Evolutionary conservation across 1,284 basidiomycete species (phyloP), one percentile per base, ranked within the genome.

Genomic region (Mycocalia duriaeana): DNA sequence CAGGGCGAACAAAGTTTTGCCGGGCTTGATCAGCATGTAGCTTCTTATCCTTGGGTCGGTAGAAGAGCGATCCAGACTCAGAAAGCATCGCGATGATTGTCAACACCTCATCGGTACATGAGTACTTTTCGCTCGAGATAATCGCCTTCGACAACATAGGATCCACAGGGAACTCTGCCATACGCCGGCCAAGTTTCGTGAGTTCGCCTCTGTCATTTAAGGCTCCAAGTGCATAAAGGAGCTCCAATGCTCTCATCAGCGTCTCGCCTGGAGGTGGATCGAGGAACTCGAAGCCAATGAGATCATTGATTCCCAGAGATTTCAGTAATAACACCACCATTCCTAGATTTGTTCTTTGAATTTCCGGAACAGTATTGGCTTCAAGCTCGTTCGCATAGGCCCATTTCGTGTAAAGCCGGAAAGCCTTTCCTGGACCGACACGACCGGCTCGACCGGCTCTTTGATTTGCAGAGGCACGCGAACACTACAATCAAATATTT

Each of bases 131-230:
- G 59, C 91, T 94, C 31, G 92, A 90, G 51, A 99, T 92, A 61
- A 99, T 96, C 2, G 90, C 85, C 67, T 98, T 98, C 35, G 89
- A 92, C 57, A 99, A 72, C 88, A 97, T 97, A 2, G 96, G 96
- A 60, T 99, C 96, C 31, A 98, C 91, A 4, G 95, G 95, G 68
- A 99, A 99, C 65, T 99, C 96, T 4, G 95, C 95, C 96, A 99
- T 99, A 42, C 94, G 74, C 47, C 96, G 77, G 1, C 96, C 96
- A 20, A 99, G 77, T 62, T 97, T 94, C 9, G 96, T 99, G 53
- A 99, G 68, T 65, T 99, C 94, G 11, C 96, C 96, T 50, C 89
- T 77, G 65, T 99, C 94, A 64, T 99, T 98, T 54, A 99, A 73
- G 0, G 95, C 94, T 18, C 95, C 96, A 0, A 99, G 73, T 0